Percentiles rank a stretch among this genome's conserved stretches.
phyloP scores from a whole-genome alignment of 2,329 filamentous ascomycete genomes.

The Rutstroemia sydowiana region DNA sequence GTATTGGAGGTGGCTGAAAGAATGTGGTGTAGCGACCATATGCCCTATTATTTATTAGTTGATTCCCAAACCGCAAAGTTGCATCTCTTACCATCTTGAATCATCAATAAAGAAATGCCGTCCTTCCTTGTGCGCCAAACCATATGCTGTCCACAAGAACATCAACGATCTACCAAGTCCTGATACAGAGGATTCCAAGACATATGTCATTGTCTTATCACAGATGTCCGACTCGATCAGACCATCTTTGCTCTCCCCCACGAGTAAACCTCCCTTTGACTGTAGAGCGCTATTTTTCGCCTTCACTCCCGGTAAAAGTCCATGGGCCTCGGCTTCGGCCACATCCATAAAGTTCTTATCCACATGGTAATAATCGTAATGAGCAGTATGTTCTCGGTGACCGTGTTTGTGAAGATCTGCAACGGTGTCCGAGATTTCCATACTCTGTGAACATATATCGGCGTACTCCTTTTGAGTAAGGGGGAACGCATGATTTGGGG shows the following conservation, averaged over 20 bases:
- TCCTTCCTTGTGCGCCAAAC: slow-evolving; percentile 65
- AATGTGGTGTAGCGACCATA: slow-evolving; percentile 70
- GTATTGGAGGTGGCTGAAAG: slow-evolving; percentile 59
- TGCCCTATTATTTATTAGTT: slow-evolving; percentile 39
- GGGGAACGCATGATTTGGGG: slow-evolving; percentile 58
- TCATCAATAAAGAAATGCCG: slow-evolving; percentile 81
- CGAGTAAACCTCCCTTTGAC: slow-evolving; percentile 32
- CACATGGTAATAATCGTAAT: slow-evolving; percentile 48
- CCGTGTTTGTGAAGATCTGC: slow-evolving; percentile 41
- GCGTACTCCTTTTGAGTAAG: slow-evolving; percentile 57
- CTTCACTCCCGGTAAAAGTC: slow-evolving; percentile 45
- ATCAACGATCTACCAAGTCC: slow-evolving; percentile 72
- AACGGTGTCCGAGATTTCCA: slow-evolving; percentile 54
- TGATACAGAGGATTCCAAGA: slow-evolving; percentile 66
- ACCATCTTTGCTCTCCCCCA: slow-evolving; percentile 40
- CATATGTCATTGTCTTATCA: slow-evolving; percentile 65
- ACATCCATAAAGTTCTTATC: slow-evolving; percentile 71
- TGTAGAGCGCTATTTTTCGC: slow-evolving; percentile 20
- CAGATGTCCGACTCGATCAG: slow-evolving; percentile 51
- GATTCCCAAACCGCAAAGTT: not conserved
- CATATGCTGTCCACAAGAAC: slow-evolving; percentile 78
- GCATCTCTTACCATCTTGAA: slow-evolving; percentile 53
- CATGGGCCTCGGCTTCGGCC: slow-evolving; percentile 58
- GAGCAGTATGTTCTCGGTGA: slow-evolving; percentile 37
- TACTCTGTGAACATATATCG: slow-evolving; percentile 61